Evolutionary conservation across 768 basidiomycete genomes (phyloP).

Genomic region (Artomyces pyxidatus): DNA sequence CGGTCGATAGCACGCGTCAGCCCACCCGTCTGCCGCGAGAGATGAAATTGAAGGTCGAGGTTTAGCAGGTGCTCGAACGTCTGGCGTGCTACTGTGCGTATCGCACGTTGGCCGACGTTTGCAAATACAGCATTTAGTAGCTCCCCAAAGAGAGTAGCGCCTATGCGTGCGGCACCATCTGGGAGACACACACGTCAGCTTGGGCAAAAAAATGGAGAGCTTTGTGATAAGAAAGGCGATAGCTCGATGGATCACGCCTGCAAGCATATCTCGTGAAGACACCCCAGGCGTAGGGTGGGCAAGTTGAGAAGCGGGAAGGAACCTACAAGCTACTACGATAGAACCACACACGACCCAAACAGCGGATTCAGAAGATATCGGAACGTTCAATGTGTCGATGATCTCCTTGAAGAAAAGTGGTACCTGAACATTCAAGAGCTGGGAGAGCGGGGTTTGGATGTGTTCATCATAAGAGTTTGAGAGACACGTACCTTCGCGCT

Average conservation of each 20-base stretch:
- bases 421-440: constrained; percentile 97
- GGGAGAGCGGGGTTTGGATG: background rate
- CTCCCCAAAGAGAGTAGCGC: constrained; percentile 86
- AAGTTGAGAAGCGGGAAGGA: too few species aligned
- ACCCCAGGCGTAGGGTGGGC: too few species aligned
- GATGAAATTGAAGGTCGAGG: constrained; percentile 87
- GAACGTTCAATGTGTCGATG: constrained; percentile 84
- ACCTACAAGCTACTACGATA: constrained; percentile 84
- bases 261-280: background rate
- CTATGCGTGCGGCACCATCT: constrained; percentile 90
- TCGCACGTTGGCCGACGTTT: constrained; percentile 88
- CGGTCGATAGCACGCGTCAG: constrained; percentile 94
- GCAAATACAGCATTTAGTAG: constrained; percentile 94
- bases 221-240: too few species aligned
- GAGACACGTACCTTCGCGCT: constrained; percentile 67
- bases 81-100: constrained; percentile 90
- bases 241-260: too few species aligned
- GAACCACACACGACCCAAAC: constrained; percentile 92
- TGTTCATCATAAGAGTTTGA: background rate
- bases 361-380: constrained; percentile 63
- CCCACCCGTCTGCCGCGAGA: constrained; percentile 91
- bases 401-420: constrained; percentile 91
- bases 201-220: too few species aligned
- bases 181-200: too few species aligned
- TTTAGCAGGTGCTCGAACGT: constrained; percentile 92